phyloP scores from a whole-genome alignment of 2,329 filamentous ascomycete species.

The Epichloe scottii region DNA sequence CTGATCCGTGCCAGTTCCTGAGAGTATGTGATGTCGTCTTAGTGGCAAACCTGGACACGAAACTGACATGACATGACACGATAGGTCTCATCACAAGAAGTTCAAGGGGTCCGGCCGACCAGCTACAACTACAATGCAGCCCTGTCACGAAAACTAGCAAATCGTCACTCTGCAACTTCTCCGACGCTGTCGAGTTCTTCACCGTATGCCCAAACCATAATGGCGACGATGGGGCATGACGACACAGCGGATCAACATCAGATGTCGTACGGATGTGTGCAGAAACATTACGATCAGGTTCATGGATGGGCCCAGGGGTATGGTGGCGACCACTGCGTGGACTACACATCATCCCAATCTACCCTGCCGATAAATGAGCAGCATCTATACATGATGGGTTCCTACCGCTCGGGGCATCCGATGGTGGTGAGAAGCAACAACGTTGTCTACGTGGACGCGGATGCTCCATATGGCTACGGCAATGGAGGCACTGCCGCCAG shows the following conservation, averaged over 20 bases:
- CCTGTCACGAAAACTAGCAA: constrained; percentile 19
- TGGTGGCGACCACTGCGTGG: constrained; percentile 14
- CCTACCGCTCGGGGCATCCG: constrained; percentile 14
- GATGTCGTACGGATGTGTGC: constrained; percentile 12
- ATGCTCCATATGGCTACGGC: constrained; percentile 16
- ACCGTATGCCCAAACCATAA: not conserved
- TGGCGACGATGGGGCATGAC: constrained; percentile 1
- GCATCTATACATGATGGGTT: constrained; percentile 13
- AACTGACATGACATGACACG: not conserved
- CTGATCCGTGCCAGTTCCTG: constrained; percentile 64
- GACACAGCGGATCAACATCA: constrained; percentile 1
- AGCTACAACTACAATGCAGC: constrained; percentile 18
- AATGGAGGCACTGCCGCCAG: constrained; percentile 7
- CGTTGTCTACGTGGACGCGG: constrained; percentile 15
- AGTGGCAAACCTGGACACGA: not conserved
- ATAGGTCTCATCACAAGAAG: constrained; percentile 21
- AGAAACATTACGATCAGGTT: constrained; percentile 15
- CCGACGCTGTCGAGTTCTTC: not conserved
- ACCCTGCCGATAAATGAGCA: constrained; percentile 10
- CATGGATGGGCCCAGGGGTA: constrained; percentile 14
- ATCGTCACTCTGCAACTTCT: constrained; percentile 11
- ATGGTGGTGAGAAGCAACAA: constrained; percentile 9
- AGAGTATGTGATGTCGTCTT: constrained; percentile 41
- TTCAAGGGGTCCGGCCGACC: constrained; percentile 14
- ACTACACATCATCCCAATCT: constrained; percentile 14